A percentile compares a stretch with the other conserved stretches of the same genome.
Evolutionary conservation across 768 basidiomycete species (phyloP).

Genomic region (Cystofilobasidium macerans): DNA sequence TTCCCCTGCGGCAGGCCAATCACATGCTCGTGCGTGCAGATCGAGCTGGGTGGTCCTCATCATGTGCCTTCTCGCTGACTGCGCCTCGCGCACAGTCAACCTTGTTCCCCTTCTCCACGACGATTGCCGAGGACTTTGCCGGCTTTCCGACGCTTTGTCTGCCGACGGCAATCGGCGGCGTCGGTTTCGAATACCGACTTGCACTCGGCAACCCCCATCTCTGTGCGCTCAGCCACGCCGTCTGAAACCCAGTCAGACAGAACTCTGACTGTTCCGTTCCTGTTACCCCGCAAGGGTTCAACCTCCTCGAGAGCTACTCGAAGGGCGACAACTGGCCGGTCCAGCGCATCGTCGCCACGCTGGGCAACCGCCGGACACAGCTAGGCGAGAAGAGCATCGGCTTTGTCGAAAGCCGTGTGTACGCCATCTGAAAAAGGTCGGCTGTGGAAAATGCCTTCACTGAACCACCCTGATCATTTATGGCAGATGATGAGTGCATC

Average conservation of each 20-base stretch:
- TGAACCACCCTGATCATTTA: background rate
- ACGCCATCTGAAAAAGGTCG: too few species aligned
- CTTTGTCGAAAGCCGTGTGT: constrained; percentile 29
- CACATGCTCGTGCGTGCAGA: constrained; percentile 26
- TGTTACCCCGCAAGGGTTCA: constrained; percentile 4
- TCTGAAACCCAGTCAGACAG: background rate
- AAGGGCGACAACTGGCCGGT: constrained; percentile 12
- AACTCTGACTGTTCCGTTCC: background rate
- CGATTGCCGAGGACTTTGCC: constrained; percentile 28
- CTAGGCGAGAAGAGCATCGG: constrained; percentile 27
- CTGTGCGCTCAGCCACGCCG: constrained; percentile 11
- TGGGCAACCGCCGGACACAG: constrained; percentile 17
- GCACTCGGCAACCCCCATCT: constrained; percentile 26
- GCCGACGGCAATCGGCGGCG: constrained; percentile 21
- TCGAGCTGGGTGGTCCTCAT: too few species aligned
- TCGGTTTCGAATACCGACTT: constrained; percentile 28
- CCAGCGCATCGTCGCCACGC: constrained; percentile 16
- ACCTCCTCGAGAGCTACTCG: background rate
- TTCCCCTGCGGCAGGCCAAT: constrained; percentile 3
- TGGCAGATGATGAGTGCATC: constrained; percentile 28
- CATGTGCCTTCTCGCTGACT: background rate
- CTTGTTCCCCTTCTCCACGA: constrained; percentile 24
- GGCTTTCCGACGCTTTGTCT: constrained; percentile 27
- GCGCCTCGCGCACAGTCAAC: constrained; percentile 1
- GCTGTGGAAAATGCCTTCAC: too few species aligned